Evolutionary conservation across 2,329 filamentous ascomycete species (phyloP).

Genomic region (Xylariaceae sp.): DNA sequence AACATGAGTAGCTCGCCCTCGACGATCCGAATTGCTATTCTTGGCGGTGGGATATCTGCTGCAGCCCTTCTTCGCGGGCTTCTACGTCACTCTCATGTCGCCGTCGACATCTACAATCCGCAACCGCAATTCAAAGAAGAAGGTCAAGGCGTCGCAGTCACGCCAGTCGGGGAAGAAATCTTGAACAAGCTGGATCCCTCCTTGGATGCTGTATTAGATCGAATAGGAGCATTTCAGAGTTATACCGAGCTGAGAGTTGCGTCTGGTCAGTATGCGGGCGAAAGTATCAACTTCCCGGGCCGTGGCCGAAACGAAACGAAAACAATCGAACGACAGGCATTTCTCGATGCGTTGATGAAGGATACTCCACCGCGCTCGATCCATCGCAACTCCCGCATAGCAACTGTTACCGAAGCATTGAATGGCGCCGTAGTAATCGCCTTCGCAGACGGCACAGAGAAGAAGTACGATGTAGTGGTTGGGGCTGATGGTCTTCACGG

Average conservation of each 20-base stretch:
- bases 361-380: slow-evolving; percentile 24
- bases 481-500: slow-evolving; percentile 26
- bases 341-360: slow-evolving; percentile 24
- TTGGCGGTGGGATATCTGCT: slow-evolving; percentile 27
- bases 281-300: slow-evolving; percentile 13
- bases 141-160: slow-evolving; percentile 20
- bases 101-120: slow-evolving; percentile 28
- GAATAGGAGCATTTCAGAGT: slow-evolving; percentile 24
- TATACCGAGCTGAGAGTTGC: slow-evolving; percentile 18
- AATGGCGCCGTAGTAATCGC: slow-evolving; percentile 18
- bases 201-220: slow-evolving; percentile 22
- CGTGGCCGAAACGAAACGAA: slow-evolving; percentile 9
- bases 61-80: slow-evolving; percentile 26
- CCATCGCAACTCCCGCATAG: slow-evolving; percentile 23
- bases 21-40: slow-evolving; percentile 28
- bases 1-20: slow-evolving; percentile 20
- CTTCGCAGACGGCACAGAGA: slow-evolving; percentile 27
- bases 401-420: slow-evolving; percentile 19
- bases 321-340: slow-evolving; percentile 25
- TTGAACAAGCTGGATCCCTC: slow-evolving; percentile 25
- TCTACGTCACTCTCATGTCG: slow-evolving; percentile 26
- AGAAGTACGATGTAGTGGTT: slow-evolving; percentile 28
- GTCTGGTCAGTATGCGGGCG: slow-evolving; percentile 21
- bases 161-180: slow-evolving; percentile 17
- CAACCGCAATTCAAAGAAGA: slow-evolving; percentile 24